Base-by-base conservation (phyloP, 805 yeast genomes). In the Suhomyces pyralidae region DNA sequence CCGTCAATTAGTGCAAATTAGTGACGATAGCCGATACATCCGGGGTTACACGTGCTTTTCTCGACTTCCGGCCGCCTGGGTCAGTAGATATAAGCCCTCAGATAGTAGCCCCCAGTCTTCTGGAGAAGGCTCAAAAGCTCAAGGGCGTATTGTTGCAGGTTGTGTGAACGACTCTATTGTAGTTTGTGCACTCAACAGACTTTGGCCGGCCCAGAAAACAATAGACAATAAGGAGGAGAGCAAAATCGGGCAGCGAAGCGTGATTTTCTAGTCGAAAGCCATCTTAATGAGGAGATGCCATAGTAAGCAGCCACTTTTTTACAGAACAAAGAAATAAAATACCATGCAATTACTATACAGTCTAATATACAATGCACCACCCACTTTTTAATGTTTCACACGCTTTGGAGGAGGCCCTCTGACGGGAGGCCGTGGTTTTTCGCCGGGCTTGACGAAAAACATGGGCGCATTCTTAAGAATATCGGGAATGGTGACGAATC, bases 401-500 rank as follows among this genome's bases (percentile, higher is more conserved):
- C 73, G 60, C 58, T 72, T 72, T n/a, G 74, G 74, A 5, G 76
- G 73, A 6, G 72, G 74, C 28, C 73, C 69, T 32, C 77, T 77
- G 34, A 85, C 79, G 7, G 91, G 91, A 17, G 90, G 90, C 48
- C 83, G 81, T 3, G 90, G 90, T 65, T 81, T 85, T 22, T 80
- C 81, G 36, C 69, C 67, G 65, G 68, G 80, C 70, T 64, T 76
- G 82, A 83, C 58, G 62, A 76, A 84, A 61, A 93, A 86, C 84
- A 92, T 81, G 12, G 98, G 98, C 1, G 98, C 97, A 65, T 90
- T 83, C 61, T 79, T 81, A 49, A 93, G 78, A 70, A 92, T 84
- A 48, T 93, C 98, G 0, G 99, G 99, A 5, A 94, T 84, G 19
- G 86, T 82, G 57, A 94, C 80, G 68, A 90, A 86, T 55, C 91